A percentile compares a stretch with the other conserved stretches of the same genome.
Evolutionary conservation across 768 basidiomycete species (phyloP).

Genomic region (Jaapia argillacea): DNA sequence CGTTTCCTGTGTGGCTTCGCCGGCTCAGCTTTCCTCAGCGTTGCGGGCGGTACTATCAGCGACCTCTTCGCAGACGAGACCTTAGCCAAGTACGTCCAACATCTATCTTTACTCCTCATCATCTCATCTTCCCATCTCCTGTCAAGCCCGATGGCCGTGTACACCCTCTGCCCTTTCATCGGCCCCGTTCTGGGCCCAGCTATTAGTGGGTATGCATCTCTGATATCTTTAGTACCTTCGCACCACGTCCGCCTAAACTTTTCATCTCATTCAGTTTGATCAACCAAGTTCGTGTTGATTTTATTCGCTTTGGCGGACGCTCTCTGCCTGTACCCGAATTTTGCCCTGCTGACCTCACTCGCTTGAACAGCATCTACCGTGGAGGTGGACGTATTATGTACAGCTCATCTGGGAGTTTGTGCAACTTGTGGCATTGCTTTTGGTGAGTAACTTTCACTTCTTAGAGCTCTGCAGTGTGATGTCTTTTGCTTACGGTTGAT

Average conservation of each 20-base stretch:
- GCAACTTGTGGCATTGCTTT: slow-evolving; percentile 38
- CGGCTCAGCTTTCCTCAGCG: slow-evolving; percentile 47
- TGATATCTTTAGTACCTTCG: neutral
- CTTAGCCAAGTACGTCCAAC: slow-evolving; percentile 43
- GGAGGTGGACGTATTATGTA: slow-evolving; percentile 76
- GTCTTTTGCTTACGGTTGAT: no score
- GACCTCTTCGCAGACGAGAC: slow-evolving; percentile 45
- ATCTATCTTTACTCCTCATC: neutral
- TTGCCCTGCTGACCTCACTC: no score
- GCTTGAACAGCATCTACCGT: slow-evolving; percentile 34
- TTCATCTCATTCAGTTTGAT: no score
- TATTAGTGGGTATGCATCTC: slow-evolving; percentile 38
- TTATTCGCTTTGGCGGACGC: no score
- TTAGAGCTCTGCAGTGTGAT: no score
- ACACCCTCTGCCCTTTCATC: slow-evolving; percentile 43
- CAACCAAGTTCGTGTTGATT: no score
- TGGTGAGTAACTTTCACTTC: no score
- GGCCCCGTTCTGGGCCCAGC: slow-evolving; percentile 50
- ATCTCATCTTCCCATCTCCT: slow-evolving; percentile 5
- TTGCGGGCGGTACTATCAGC: slow-evolving; percentile 52
- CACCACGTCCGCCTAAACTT: no score
- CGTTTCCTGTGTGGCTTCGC: slow-evolving; percentile 47
- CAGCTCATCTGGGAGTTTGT: slow-evolving; percentile 58
- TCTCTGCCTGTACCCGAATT: no score
- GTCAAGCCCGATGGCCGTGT: slow-evolving; percentile 45